phyloP scores from a whole-genome alignment of 2,329 filamentous ascomycete species.

The Fusarium dlaminii region DNA sequence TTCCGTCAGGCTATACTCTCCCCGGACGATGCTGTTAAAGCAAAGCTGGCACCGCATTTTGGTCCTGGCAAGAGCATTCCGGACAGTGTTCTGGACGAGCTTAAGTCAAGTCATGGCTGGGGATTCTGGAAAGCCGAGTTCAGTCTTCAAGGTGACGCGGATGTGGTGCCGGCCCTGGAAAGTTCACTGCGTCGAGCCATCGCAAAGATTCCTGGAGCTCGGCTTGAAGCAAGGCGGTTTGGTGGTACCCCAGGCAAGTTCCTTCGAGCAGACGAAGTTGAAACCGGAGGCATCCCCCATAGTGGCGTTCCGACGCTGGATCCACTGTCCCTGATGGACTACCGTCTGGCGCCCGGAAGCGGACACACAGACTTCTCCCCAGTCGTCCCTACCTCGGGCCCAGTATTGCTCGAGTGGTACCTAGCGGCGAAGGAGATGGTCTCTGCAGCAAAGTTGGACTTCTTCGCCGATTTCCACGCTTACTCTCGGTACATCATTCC shows the following conservation, averaged over 20 bases:
- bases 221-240: background rate
- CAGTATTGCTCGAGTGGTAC: background rate
- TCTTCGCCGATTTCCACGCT: background rate
- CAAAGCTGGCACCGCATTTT: background rate
- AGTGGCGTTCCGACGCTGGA: background rate
- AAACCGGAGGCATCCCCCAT: background rate
- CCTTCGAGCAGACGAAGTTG: background rate
- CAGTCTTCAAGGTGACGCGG: background rate
- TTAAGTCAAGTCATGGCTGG: background rate
- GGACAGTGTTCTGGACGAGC: background rate
- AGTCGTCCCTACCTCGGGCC: background rate
- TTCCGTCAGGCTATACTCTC: background rate
- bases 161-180: background rate
- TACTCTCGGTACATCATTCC: background rate
- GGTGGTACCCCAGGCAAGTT: background rate
- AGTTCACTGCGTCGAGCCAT: background rate
- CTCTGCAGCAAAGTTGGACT: background rate
- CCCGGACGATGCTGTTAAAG: background rate
- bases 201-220: background rate
- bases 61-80: background rate
- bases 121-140: background rate
- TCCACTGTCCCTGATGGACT: background rate
- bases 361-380: background rate
- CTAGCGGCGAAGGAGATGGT: background rate
- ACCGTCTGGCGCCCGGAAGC: background rate